phyloP scores from a whole-genome alignment of 129 eudicot genomes.

The Deinandra increscens region DNA sequence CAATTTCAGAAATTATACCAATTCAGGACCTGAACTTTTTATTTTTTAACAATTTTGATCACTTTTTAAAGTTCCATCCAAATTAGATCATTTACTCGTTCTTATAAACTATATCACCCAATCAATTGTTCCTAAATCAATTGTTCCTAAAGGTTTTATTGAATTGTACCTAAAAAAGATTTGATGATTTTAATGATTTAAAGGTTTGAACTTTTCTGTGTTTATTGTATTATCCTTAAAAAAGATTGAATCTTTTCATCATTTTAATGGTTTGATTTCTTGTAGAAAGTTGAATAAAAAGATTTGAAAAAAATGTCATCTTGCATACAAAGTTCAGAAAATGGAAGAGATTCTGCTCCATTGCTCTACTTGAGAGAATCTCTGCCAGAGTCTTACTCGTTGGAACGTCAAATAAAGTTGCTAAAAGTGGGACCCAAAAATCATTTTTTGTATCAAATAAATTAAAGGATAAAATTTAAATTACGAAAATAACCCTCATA shows the following conservation, averaged over 20 bases:
- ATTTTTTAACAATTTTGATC: too few relatives aligned
- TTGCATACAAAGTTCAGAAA: constrained; percentile 51
- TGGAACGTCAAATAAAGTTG: too few relatives aligned
- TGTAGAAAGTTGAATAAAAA: constrained; percentile 28
- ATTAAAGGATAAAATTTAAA: too few relatives aligned
- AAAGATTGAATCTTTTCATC: not conserved
- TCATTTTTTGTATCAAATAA: too few relatives aligned
- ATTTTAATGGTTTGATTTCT: constrained; percentile 12
- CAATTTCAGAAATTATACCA: too few relatives aligned
- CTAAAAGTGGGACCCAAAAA: too few relatives aligned
- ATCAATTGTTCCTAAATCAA: not conserved
- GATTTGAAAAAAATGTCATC: constrained; percentile 51
- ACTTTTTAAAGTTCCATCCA: too few relatives aligned
- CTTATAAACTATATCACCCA: not conserved
- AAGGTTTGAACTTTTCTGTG: not conserved
- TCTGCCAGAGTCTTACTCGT: constrained; percentile 45
- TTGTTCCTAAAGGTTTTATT: too few relatives aligned
- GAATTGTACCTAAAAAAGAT: constrained; percentile 9
- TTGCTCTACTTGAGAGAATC: constrained; percentile 51
- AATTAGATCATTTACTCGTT: too few relatives aligned
- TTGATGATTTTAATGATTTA: not conserved
- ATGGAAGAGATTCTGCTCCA: constrained; percentile 48
- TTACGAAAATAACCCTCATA: too few relatives aligned
- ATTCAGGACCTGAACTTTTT: too few relatives aligned
- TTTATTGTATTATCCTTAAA: not conserved